Percentiles rank a stretch among this genome's conserved stretches.
Evolutionary conservation across 208 protist genomes (phyloP).

Genomic region (Leptomonas seymouri): DNA sequence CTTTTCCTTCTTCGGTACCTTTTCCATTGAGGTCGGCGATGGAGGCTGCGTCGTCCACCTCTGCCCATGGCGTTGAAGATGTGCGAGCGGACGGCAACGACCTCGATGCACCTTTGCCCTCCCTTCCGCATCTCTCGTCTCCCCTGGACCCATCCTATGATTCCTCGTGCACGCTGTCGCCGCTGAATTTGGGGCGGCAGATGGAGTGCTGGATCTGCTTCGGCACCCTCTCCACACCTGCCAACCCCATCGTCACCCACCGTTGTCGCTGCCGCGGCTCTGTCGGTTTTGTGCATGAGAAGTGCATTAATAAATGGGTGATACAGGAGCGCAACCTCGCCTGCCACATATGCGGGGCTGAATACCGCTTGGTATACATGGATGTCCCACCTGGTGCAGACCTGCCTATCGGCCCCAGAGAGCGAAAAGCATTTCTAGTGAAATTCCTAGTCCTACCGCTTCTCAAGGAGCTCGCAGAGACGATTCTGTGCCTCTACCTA

Average conservation of each 20-base stretch:
- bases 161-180: not conserved
- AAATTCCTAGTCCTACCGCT: conserved; percentile 24
- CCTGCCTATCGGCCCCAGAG: conserved; percentile 17
- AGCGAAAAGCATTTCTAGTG: conserved; percentile 16
- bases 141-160: not conserved
- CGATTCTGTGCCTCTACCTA: conserved; percentile 13
- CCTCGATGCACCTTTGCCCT: not conserved
- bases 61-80: not conserved
- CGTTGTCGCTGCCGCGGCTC: conserved; percentile 64
- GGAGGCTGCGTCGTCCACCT: not conserved
- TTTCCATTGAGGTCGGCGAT: not conserved
- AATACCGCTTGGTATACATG: conserved; percentile 49
- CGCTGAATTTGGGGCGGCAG: not conserved
- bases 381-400: conserved; percentile 23
- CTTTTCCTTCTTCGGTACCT: not conserved
- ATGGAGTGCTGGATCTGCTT: conserved; percentile 80
- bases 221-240: conserved; percentile 27
- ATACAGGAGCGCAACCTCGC: conserved; percentile 42
- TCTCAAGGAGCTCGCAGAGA: conserved; percentile 13
- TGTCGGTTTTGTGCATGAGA: conserved; percentile 63
- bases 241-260: conserved; percentile 54
- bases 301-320: conserved; percentile 79
- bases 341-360: conserved; percentile 58
- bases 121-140: not conserved
- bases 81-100: not conserved